Percentiles rank a stretch among this genome's conserved stretches.
Conservation (phyloP, 768 basidiomycete genomes). For the Leccinum boreale region DNA sequence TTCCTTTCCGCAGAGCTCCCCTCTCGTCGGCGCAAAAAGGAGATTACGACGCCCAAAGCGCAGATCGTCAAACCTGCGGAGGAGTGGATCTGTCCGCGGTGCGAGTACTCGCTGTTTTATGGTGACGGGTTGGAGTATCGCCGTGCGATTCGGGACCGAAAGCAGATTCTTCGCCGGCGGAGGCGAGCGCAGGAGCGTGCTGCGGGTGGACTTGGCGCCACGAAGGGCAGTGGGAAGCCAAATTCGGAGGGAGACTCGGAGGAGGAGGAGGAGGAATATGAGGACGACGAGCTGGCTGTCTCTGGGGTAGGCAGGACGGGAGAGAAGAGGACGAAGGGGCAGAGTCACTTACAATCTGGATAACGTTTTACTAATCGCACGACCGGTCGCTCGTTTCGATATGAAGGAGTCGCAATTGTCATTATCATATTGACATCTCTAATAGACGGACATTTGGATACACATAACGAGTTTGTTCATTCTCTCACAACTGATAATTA, state of each 20-base stretch:
- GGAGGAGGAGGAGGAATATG: constrained; percentile 7
- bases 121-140: constrained; percentile 71
- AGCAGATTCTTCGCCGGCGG: constrained; percentile 72
- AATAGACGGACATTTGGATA: constrained; percentile 37
- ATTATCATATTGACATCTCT: constrained; percentile 26
- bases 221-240: constrained; percentile 20
- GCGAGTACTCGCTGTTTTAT: constrained; percentile 91
- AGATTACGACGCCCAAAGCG: constrained; percentile 25
- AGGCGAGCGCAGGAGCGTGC: constrained; percentile 70
- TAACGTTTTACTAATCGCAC: constrained; percentile 14
- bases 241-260: constrained; percentile 22
- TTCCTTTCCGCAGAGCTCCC: constrained; percentile 72
- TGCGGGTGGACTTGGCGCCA: constrained; percentile 32
- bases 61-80: constrained; percentile 60
- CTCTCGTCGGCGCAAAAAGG: constrained; percentile 36
- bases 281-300: constrained; percentile 13
- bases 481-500: constrained; percentile 17
- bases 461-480: constrained; percentile 6
- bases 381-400: constrained; percentile 8
- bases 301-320: constrained; percentile 10
- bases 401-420: constrained; percentile 25
- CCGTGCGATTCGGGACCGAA: constrained; percentile 64
- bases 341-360: constrained; percentile 21
- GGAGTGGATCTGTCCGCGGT: constrained; percentile 93
- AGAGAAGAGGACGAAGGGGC: constrained; percentile 17